A percentile compares a stretch with the other conserved stretches of the same genome.
Evolutionary conservation across 1,284 basidiomycete species (phyloP).

Genomic region (Boletus nobilissimus): DNA sequence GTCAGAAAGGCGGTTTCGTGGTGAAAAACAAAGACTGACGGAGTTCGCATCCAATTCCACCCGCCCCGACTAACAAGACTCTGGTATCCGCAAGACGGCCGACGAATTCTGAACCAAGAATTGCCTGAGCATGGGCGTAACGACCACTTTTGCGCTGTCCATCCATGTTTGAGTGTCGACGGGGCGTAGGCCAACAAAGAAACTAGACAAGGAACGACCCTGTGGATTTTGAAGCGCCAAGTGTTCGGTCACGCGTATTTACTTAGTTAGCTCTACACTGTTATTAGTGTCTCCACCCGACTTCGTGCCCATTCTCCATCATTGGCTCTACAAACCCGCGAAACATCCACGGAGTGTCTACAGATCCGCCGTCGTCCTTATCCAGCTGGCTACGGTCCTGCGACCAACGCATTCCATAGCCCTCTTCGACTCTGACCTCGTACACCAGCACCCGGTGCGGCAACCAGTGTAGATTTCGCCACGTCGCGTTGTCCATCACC

Average conservation of each 20-base stretch:
- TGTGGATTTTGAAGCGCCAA: neutral
- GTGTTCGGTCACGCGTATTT: constrained; percentile 4
- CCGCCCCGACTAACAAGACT: constrained; percentile 93
- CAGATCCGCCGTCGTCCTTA: neutral
- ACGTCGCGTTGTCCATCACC: constrained; percentile 59
- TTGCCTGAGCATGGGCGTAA: constrained; percentile 68
- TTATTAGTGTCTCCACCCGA: constrained; percentile 61
- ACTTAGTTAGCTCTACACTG: neutral
- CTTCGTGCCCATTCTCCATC: constrained; percentile 69
- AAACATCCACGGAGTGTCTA: constrained; percentile 56
- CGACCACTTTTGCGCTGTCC: constrained; percentile 35
- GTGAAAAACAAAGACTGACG: constrained; percentile 60
- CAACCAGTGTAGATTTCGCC: constrained; percentile 70
- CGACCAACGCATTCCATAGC: constrained; percentile 74
- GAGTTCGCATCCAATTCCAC: constrained; percentile 97
- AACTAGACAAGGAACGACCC: neutral
- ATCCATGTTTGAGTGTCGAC: constrained; percentile 24
- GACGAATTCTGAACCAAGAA: constrained; percentile 79
- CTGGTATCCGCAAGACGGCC: constrained; percentile 69
- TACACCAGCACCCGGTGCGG: constrained; percentile 67
- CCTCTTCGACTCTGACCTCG: constrained; percentile 63
- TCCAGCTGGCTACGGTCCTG: constrained; percentile 51
- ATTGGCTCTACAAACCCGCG: constrained; percentile 71
- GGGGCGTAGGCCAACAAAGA: neutral
- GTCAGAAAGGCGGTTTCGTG: constrained; percentile 1